phyloP scores from a whole-genome alignment of 306 rosid species.

The Quercus aquifolioides region DNA sequence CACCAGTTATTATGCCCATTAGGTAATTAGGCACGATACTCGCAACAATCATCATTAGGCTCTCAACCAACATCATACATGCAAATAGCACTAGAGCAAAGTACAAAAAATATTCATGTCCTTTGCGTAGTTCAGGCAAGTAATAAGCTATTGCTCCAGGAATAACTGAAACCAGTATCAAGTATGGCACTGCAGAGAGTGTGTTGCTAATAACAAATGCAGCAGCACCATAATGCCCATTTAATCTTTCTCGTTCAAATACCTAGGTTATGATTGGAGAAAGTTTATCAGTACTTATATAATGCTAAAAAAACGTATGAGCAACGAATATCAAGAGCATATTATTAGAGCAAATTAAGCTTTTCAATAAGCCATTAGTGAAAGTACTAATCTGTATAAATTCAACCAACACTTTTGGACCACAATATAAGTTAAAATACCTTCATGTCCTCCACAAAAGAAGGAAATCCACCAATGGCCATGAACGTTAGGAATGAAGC shows the following conservation, averaged over 20 bases:
- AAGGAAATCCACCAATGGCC: constrained; percentile 79
- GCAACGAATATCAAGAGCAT: too few species aligned
- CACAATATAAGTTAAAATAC: constrained; percentile 27
- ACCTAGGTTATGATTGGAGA: constrained; percentile 30
- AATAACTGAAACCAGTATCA: constrained; percentile 39
- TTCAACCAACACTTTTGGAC: neutral
- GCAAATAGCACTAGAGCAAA: constrained; percentile 37
- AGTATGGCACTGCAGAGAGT: constrained; percentile 53
- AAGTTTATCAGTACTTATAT: neutral
- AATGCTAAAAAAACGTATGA: neutral
- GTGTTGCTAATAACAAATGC: constrained; percentile 64
- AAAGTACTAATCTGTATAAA: too few species aligned
- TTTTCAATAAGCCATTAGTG: too few species aligned
- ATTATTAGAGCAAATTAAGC: too few species aligned
- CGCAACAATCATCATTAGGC: constrained; percentile 78
- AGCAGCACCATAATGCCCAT: constrained; percentile 63
- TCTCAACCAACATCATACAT: constrained; percentile 61
- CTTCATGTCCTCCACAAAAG: constrained; percentile 74
- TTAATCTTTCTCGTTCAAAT: constrained; percentile 64
- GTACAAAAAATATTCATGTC: constrained; percentile 34
- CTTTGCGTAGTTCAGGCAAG: constrained; percentile 52
- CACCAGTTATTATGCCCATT: constrained; percentile 71
- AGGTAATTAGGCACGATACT: constrained; percentile 66
- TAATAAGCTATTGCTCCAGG: constrained; percentile 56
- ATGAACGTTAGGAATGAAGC: constrained; percentile 61